Base-by-base conservation (phyloP, 1,139 yeast genomes). In the Suhomyces taliae region DNA sequence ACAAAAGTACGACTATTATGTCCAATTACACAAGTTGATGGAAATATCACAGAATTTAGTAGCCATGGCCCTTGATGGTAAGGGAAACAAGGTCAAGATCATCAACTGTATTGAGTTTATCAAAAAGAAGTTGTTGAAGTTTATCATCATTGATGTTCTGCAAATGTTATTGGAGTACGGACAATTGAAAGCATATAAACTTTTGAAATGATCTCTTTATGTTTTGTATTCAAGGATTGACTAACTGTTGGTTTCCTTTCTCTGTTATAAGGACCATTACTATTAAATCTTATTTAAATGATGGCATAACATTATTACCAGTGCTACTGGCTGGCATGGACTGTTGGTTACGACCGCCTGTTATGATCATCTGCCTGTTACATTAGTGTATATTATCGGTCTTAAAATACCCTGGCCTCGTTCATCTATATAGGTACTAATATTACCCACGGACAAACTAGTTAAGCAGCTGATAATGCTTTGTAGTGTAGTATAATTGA, bases 111-210 rank as follows among this genome's bases (percentile, higher is more conserved):
- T 73, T 49, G 76, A 72, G 37, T 75, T 74, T 50, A 61, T 75
- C 45, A 70, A 70, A 50, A 60, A 65, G 47, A 62, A 59, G 48
- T 63, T 74, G 14, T 64, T 74, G 52, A 69, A 66, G 50, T 71
- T 74, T 49, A 64, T 75, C 24, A 64, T 73, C 34, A 64, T 73
- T 37, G 80, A 75, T 56, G 55, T 67, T 4, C 62, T 67, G 40
- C 70, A 64, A 37, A 72, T 75, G 76, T 58, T 73, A 31, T 54
- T 69, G 37, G 67, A 62, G 37, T 73, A 72, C 53, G 69, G 69
- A 29, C 68, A 69, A 47, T 57, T 55, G 50, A 60, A 53, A 57
- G 72, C 59, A 5, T 42, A 34, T 34, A 50, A 49, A 27, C 14
- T 33, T 35, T 27, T 42, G 29, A 41, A 11, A 24, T 36, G 38